Conservation (phyloP, 2,329 filamentous ascomycete genomes). For the Trichophyton verrucosum region DNA sequence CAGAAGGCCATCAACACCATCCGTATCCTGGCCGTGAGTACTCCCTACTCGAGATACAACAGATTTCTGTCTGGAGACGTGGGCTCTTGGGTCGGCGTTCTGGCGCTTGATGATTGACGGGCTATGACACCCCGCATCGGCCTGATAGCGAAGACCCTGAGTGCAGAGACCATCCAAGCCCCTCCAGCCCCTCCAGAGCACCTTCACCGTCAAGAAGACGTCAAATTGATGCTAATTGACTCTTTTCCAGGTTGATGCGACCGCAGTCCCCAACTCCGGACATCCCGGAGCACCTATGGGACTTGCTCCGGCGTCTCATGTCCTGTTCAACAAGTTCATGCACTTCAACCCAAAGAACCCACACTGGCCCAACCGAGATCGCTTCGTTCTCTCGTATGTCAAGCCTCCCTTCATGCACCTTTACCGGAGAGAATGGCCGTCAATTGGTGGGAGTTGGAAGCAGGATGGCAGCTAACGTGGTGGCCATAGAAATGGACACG, state of each 20-base stretch:
- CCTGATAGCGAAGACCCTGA: neutral
- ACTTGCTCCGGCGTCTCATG: slow-evolving; percentile 89
- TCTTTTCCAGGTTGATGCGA: slow-evolving; percentile 87
- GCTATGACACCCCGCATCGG: neutral
- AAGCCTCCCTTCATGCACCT: neutral
- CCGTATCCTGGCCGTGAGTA: slow-evolving; percentile 82
- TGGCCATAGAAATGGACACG: slow-evolving; percentile 74
- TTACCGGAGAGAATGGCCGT: slow-evolving; percentile 3
- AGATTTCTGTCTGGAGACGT: neutral
- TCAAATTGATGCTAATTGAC: neutral
- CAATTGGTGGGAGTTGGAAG: neutral
- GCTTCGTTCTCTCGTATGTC: slow-evolving; percentile 96
- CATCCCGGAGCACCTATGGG: slow-evolving; percentile 98
- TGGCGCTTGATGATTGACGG: neutral
- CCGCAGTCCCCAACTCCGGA: slow-evolving; percentile 86
- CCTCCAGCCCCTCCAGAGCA: neutral
- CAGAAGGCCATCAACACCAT: slow-evolving; percentile 96
- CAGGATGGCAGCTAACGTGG: neutral
- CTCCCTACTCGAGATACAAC: slow-evolving; percentile 8
- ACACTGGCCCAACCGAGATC: slow-evolving; percentile 90
- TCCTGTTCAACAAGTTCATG: slow-evolving; percentile 98
- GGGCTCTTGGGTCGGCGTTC: neutral
- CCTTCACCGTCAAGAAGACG: neutral
- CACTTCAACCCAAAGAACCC: slow-evolving; percentile 99
- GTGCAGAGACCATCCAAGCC: neutral